phyloP scores from a whole-genome alignment of 2,329 filamentous ascomycete species.

The Trichoderma sp. region DNA sequence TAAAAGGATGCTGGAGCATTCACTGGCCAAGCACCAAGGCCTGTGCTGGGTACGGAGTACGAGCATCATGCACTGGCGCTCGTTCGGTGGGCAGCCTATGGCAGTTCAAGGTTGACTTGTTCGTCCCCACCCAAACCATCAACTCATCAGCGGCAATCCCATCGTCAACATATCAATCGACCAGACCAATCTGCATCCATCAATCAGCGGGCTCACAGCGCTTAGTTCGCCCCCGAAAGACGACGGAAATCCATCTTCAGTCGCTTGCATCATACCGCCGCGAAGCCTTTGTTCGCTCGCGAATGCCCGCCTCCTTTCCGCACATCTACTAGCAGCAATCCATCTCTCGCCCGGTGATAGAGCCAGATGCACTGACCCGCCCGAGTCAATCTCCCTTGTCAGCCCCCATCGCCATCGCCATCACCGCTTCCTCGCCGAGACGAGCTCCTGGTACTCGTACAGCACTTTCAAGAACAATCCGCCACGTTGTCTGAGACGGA shows the following conservation, averaged over 20 bases:
- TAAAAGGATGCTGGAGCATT: conserved; percentile 7
- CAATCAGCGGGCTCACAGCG: not conserved
- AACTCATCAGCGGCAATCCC: conserved; percentile 12
- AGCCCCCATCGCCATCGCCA: conserved; percentile 17
- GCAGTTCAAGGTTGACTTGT: not conserved
- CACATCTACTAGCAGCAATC: not conserved
- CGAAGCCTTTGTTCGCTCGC: not conserved
- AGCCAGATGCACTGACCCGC: conserved; percentile 19
- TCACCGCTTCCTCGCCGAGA: conserved; percentile 21
- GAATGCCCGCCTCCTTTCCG: conserved; percentile 5
- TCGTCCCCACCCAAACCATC: conserved; percentile 17
- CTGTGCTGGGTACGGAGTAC: not conserved
- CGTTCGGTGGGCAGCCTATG: not conserved
- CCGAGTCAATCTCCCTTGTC: conserved; percentile 18
- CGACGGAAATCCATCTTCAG: not conserved
- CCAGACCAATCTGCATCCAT: conserved; percentile 10
- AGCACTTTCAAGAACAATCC: conserved; percentile 28
- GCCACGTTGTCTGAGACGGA: conserved; percentile 39
- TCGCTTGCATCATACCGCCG: not conserved
- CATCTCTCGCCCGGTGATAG: not conserved
- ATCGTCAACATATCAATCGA: conserved; percentile 9
- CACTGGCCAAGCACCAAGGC: not conserved
- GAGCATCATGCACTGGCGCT: not conserved
- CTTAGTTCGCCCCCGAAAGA: not conserved
- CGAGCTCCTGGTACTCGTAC: conserved; percentile 1